A percentile compares a stretch with the other conserved stretches of the same genome.
Evolutionary conservation across 306 rosid species (phyloP).

Genomic region (Cucumis hystrix): DNA sequence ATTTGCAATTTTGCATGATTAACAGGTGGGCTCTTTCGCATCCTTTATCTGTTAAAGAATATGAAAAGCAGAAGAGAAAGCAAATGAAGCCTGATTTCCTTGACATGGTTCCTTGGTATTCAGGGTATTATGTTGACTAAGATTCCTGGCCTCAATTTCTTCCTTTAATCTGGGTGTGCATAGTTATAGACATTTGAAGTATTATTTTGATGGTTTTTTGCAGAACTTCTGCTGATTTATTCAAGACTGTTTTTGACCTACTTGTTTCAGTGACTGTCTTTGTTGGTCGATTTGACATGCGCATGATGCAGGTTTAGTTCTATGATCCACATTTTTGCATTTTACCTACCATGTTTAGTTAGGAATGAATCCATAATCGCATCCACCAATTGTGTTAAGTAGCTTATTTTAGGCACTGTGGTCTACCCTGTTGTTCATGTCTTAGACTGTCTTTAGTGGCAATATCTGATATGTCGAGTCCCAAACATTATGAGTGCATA

Average conservation of each 20-base stretch:
- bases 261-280: slow-evolving; percentile 93
- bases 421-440: background rate
- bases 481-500: background rate
- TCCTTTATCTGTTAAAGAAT: slow-evolving; percentile 71
- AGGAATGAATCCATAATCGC: background rate
- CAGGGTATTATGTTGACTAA: slow-evolving; percentile 44
- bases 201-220: slow-evolving; percentile 21
- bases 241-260: slow-evolving; percentile 96
- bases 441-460: background rate
- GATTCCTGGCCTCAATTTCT: slow-evolving; percentile 3
- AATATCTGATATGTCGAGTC: background rate
- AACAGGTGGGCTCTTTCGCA: slow-evolving; percentile 96
- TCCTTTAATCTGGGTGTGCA: background rate
- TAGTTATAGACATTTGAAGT: slow-evolving; percentile 4
- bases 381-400: background rate
- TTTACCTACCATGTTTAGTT: background rate
- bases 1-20: slow-evolving; percentile 20
- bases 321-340: background rate
- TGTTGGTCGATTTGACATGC: slow-evolving; percentile 98
- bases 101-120: slow-evolving; percentile 99
- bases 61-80: slow-evolving; percentile 67
- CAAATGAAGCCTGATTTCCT: slow-evolving; percentile 87
- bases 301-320: slow-evolving; percentile 91
- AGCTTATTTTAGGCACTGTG: background rate
- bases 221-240: slow-evolving; percentile 98